Conservation (phyloP, 176 grass and related monocot species). For the Echinochloa phyllopogon region DNA sequence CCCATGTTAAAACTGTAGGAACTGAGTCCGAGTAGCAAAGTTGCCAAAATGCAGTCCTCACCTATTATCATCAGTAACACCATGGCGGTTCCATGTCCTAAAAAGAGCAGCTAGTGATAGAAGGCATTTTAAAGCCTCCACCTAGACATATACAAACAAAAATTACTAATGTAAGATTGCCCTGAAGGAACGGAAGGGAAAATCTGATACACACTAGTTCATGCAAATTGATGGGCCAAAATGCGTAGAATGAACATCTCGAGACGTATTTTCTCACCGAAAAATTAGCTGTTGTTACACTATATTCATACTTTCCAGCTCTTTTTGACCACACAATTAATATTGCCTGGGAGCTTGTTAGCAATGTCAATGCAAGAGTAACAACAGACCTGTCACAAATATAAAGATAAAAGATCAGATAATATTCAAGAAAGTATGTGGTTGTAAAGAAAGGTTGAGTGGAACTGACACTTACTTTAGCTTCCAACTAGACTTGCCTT, state of each 20-base stretch:
- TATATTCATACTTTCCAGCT: slow-evolving; percentile 89
- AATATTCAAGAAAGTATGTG: slow-evolving; percentile 3
- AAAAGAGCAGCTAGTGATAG: slow-evolving; percentile 67
- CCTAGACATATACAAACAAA: slow-evolving; percentile 57
- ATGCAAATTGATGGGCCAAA: not conserved
- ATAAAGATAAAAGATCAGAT: slow-evolving; percentile 16
- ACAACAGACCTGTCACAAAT: slow-evolving; percentile 58
- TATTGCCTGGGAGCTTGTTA: slow-evolving; percentile 98
- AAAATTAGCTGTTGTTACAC: slow-evolving; percentile 97
- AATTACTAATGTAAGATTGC: not conserved
- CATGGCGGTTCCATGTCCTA: slow-evolving; percentile 82
- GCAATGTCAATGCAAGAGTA: slow-evolving; percentile 78
- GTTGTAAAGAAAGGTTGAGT: not conserved
- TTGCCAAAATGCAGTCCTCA: slow-evolving; percentile 38
- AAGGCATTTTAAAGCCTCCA: slow-evolving; percentile 83
- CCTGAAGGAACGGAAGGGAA: not conserved
- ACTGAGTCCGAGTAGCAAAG: slow-evolving; percentile 11
- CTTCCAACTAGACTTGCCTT: slow-evolving; percentile 69
- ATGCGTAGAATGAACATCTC: not conserved
- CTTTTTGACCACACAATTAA: slow-evolving; percentile 92
- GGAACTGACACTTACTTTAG: slow-evolving; percentile 55
- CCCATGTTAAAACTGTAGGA: slow-evolving; percentile 5
- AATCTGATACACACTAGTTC: not conserved
- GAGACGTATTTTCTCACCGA: slow-evolving; percentile 54
- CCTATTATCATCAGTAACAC: slow-evolving; percentile 88